Conservation (phyloP, 2,329 filamentous ascomycete genomes). For the Nemania bipapillata region DNA sequence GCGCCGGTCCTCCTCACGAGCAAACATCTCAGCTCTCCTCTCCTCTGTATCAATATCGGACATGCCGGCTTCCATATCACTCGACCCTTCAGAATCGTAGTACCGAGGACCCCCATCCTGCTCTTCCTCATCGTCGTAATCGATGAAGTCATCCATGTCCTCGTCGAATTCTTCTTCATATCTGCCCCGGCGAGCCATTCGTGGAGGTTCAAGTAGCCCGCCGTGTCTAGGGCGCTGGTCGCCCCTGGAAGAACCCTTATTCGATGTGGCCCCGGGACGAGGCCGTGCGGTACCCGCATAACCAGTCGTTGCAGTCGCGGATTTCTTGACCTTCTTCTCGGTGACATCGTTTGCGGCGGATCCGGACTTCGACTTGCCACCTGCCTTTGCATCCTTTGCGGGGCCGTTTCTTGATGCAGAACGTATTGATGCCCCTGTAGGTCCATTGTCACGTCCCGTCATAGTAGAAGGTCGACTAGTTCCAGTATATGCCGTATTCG, state of each 20-base stretch:
- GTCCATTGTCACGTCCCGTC: slow-evolving; percentile 39
- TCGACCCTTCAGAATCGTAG: slow-evolving; percentile 73
- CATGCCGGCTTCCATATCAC: slow-evolving; percentile 81
- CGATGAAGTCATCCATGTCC: slow-evolving; percentile 69
- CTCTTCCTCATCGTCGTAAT: slow-evolving; percentile 69
- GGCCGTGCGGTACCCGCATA: slow-evolving; percentile 73
- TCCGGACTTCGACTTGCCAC: slow-evolving; percentile 45
- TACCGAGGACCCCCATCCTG: slow-evolving; percentile 57
- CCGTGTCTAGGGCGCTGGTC: slow-evolving; percentile 42
- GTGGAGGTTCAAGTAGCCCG: slow-evolving; percentile 54
- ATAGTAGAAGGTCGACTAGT: slow-evolving; percentile 40
- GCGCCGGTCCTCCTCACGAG: slow-evolving; percentile 74
- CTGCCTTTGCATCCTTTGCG: slow-evolving; percentile 42
- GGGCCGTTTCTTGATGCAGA: slow-evolving; percentile 41
- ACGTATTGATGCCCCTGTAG: slow-evolving; percentile 33
- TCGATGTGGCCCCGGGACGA: slow-evolving; percentile 56
- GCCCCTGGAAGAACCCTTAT: slow-evolving; percentile 44
- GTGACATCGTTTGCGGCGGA: slow-evolving; percentile 53
- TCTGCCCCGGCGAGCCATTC: slow-evolving; percentile 47
- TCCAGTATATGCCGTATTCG: slow-evolving; percentile 44
- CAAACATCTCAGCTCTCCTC: slow-evolving; percentile 67
- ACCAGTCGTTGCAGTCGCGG: slow-evolving; percentile 70
- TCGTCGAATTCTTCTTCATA: slow-evolving; percentile 73
- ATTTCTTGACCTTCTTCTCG: slow-evolving; percentile 71
- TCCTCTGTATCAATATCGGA: slow-evolving; percentile 81